phyloP scores from a whole-genome alignment of 768 basidiomycete genomes.

The Hygrophoropsis aurantiaca region DNA sequence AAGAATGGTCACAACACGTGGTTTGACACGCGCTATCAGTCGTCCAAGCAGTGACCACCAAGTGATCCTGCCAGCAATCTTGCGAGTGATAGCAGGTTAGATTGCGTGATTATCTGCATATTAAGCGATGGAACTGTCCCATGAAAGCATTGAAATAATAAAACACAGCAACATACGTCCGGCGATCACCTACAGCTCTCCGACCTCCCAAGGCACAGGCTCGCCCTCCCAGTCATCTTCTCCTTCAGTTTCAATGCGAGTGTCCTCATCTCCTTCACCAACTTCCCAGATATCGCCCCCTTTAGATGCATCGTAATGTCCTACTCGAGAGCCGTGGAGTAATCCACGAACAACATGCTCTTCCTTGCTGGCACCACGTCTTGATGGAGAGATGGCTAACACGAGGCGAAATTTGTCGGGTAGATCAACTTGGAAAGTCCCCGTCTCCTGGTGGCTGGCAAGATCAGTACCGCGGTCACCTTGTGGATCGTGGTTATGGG shows the following conservation, averaged over 20 bases:
- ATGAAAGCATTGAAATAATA: constrained; percentile 20
- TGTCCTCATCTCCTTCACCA: constrained; percentile 55
- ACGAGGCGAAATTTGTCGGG: constrained; percentile 66
- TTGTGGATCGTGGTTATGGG: constrained; percentile 22
- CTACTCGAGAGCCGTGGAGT: constrained; percentile 54
- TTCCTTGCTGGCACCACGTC: constrained; percentile 40
- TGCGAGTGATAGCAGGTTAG: constrained; percentile 21
- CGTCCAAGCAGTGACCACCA: too few relatives aligned
- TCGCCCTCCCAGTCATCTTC: constrained; percentile 77
- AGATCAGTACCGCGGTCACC: constrained; percentile 12
- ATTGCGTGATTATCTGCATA: constrained; percentile 25
- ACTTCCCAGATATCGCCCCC: constrained; percentile 78
- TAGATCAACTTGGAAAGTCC: constrained; percentile 53
- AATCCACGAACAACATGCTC: constrained; percentile 59
- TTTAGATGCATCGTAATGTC: constrained; percentile 58
- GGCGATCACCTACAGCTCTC: constrained; percentile 55
- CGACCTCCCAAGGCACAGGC: constrained; percentile 79
- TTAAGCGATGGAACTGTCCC: constrained; percentile 29
- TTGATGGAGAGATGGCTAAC: constrained; percentile 56
- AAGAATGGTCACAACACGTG: constrained; percentile 20
- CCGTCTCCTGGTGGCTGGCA: constrained; percentile 33
- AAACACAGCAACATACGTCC: constrained; percentile 29
- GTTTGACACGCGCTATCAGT: constrained; percentile 14
- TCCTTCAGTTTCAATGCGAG: constrained; percentile 45
- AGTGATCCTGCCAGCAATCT: constrained; percentile 10